phyloP scores from a whole-genome alignment of 495 filamentous ascomycete species.

The Penicillium simplicissimum region DNA sequence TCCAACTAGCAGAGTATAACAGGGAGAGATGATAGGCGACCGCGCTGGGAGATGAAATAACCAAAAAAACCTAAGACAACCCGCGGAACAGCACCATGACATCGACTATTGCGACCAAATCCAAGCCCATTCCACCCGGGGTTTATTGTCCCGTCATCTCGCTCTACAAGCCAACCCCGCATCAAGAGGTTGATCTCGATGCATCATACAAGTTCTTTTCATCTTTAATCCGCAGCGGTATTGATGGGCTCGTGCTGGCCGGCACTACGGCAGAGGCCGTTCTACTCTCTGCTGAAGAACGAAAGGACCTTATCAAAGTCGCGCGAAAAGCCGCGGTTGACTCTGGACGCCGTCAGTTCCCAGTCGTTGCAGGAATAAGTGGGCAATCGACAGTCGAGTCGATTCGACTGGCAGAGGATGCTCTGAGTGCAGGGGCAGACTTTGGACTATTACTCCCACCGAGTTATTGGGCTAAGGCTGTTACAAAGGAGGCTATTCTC shows the following conservation, averaged over 20 bases:
- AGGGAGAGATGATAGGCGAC: background rate
- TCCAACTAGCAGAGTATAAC: background rate
- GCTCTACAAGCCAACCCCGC: constrained; percentile 32
- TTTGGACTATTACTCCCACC: constrained; percentile 59
- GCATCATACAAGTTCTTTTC: constrained; percentile 39
- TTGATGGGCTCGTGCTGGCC: constrained; percentile 56
- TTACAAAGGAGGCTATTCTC: constrained; percentile 54
- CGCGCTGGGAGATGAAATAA: background rate
- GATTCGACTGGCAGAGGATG: constrained; percentile 62
- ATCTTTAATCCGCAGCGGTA: constrained; percentile 31
- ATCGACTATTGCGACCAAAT: constrained; percentile 25
- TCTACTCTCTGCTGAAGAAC: constrained; percentile 55
- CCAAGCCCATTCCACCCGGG: constrained; percentile 33
- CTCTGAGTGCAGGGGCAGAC: constrained; percentile 51
- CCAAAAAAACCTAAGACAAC: background rate
- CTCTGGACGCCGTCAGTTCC: constrained; percentile 57
- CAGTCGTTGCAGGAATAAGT: constrained; percentile 59
- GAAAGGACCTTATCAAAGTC: constrained; percentile 44
- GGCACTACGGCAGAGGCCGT: constrained; percentile 64
- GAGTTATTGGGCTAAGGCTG: constrained; percentile 59
- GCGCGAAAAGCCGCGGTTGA: constrained; percentile 52
- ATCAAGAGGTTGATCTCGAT: constrained; percentile 44
- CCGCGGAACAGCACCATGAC: constrained; percentile 16
- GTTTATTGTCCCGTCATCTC: constrained; percentile 45
- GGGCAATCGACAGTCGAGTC: constrained; percentile 64